phyloP scores from a whole-genome alignment of 495 filamentous ascomycete species.

The Penicillium turbatum region DNA sequence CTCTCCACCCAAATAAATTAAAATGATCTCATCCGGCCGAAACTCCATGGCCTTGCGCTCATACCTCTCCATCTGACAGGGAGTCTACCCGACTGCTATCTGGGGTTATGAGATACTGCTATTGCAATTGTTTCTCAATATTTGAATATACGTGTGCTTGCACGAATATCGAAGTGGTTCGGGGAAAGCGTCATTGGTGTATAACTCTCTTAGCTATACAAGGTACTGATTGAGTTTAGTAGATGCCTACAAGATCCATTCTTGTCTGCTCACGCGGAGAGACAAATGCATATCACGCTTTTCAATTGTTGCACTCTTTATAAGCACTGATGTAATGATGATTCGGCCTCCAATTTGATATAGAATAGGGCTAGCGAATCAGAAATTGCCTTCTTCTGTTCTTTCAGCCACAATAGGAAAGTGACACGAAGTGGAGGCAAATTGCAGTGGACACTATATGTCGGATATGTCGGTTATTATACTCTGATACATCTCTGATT shows the following conservation, averaged over 20 bases:
- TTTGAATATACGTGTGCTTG: neutral
- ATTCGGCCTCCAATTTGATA: constrained; percentile 1
- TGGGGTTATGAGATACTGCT: neutral
- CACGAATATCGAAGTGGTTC: neutral
- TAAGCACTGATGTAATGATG: constrained; percentile 28
- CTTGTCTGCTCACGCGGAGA: neutral
- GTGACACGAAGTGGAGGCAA: constrained; percentile 19
- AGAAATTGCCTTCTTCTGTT: neutral
- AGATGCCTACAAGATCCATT: no score
- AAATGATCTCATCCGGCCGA: constrained; percentile 34
- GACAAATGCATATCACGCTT: neutral
- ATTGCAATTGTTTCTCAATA: neutral
- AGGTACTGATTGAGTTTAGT: neutral
- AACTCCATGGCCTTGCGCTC: constrained; percentile 10
- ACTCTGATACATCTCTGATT: constrained; percentile 8
- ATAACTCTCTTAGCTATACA: neutral
- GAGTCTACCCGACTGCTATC: neutral
- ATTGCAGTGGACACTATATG: constrained; percentile 3
- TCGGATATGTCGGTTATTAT: neutral
- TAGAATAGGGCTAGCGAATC: constrained; percentile 2
- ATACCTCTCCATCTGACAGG: constrained; percentile 6
- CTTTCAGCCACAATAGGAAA: neutral
- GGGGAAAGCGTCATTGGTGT: constrained; percentile 1
- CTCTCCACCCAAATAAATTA: constrained; percentile 33
- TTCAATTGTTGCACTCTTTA: constrained; percentile 13